A percentile compares a stretch with the other conserved stretches of the same genome.
phyloP scores from a whole-genome alignment of 768 basidiomycete genomes.

The Gelatoporia subvermispora region DNA sequence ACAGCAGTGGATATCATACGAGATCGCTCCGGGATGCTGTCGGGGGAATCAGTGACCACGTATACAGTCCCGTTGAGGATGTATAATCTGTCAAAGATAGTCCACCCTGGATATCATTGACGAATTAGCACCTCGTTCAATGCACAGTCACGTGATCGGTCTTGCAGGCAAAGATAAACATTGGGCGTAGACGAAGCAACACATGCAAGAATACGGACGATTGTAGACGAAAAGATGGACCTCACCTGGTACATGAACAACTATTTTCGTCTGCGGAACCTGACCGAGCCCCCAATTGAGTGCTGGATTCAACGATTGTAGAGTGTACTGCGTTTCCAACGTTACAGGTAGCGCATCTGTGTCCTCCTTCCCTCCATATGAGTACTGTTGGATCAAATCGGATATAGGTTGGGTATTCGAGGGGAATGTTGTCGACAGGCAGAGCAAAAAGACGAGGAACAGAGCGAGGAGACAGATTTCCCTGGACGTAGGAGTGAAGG shows the following conservation, averaged over 20 bases:
- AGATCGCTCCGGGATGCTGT: slow-evolving; percentile 56
- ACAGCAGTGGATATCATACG: slow-evolving; percentile 70
- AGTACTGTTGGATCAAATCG: slow-evolving; percentile 7
- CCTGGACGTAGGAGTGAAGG: slow-evolving; percentile 23
- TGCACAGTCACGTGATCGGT: not conserved
- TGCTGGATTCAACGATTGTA: slow-evolving; percentile 18
- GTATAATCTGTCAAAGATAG: slow-evolving; percentile 81
- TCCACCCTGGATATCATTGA: slow-evolving; percentile 64
- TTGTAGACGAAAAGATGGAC: slow-evolving; percentile 10
- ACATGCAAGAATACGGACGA: not conserved
- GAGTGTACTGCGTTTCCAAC: slow-evolving; percentile 21
- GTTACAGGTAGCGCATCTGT: slow-evolving; percentile 8
- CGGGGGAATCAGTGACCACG: slow-evolving; percentile 72
- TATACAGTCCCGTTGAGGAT: slow-evolving; percentile 77
- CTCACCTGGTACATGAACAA: slow-evolving; percentile 51
- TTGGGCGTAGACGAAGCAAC: not conserved
- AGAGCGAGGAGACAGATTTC: slow-evolving; percentile 25
- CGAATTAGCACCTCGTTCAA: not conserved
- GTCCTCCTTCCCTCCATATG: slow-evolving; percentile 6
- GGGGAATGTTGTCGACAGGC: slow-evolving; percentile 10
- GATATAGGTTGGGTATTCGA: slow-evolving; percentile 1
- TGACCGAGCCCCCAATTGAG: slow-evolving; percentile 23
- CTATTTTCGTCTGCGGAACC: slow-evolving; percentile 58
- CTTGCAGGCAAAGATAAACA: not conserved
- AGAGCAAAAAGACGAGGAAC: slow-evolving; percentile 23